phyloP scores from a whole-genome alignment of 306 rosid genomes.

The Inga laurina region DNA sequence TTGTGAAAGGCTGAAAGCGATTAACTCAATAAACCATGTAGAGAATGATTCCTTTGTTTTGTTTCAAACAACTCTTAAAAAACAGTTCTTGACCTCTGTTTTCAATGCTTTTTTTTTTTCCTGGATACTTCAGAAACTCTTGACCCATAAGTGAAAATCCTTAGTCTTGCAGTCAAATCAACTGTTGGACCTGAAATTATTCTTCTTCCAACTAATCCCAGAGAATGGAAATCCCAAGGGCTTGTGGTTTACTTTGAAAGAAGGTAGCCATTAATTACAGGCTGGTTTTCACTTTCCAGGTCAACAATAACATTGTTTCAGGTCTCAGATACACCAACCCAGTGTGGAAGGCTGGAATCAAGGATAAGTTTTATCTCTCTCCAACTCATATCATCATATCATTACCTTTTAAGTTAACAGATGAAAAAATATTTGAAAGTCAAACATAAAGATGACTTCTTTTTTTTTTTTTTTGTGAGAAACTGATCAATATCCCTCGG shows the following conservation, averaged over 20 bases:
- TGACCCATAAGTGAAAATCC: slow-evolving; percentile 87
- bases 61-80: not conserved
- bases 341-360: slow-evolving; percentile 88
- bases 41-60: not conserved
- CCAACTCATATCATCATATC: not conserved
- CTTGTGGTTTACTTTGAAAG: slow-evolving; percentile 91
- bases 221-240: slow-evolving; percentile 82
- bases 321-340: slow-evolving; percentile 92
- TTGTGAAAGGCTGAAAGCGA: slow-evolving; percentile 20
- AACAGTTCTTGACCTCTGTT: slow-evolving; percentile 8
- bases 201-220: slow-evolving; percentile 55
- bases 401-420: not conserved
- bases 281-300: slow-evolving; percentile 75
- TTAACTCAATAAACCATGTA: not conserved
- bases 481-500: rapidly evolving
- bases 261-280: slow-evolving; percentile 79
- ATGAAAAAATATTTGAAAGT: no score
- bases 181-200: slow-evolving; percentile 69
- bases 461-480: no score
- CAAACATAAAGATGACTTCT: no score
- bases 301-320: slow-evolving; percentile 82
- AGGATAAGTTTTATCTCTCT: slow-evolving; percentile 45
- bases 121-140: slow-evolving; percentile 56
- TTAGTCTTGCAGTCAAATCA: slow-evolving; percentile 77
- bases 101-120: not conserved